These are phyloP conservation scores for Erysiphe neolycopersici DNA, from an alignment of 2,329 filamentous ascomycete genomes.

Conservation along the genomic window DNA sequence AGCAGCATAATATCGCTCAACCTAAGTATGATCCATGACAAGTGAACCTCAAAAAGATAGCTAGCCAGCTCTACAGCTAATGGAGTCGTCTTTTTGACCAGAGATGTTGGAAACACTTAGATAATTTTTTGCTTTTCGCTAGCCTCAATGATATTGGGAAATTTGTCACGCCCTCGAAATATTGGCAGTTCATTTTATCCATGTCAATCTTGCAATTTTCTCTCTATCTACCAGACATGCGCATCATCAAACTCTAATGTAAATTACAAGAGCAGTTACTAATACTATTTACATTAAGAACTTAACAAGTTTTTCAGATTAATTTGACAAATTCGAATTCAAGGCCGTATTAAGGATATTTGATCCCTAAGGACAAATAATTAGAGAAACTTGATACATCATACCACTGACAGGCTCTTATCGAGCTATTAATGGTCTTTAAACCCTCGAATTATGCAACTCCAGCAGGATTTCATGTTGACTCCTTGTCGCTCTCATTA, in stretches of 20 bases:
- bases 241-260: background rate
- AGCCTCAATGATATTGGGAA: background rate
- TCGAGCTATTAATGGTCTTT: background rate
- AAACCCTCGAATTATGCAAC: background rate
- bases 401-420: no score
- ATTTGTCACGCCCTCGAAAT: background rate
- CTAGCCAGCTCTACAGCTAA: no score
- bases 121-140: background rate
- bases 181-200: background rate
- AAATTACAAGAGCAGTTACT: background rate
- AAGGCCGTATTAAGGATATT: background rate
- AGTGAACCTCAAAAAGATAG: no score
- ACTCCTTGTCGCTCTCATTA: background rate
- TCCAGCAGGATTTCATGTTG: background rate
- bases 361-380: no score
- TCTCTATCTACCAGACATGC: background rate
- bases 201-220: background rate
- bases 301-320: background rate
- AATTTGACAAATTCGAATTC: background rate
- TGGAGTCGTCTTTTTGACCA: no score
- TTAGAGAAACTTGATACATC: no score
- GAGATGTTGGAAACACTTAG: background rate
- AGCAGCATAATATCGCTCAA: no score
- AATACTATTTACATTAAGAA: background rate
- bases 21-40: no score